These are phyloP conservation scores for Phaeotremella skinneri DNA, from an alignment of 768 basidiomycete genomes.

Conservation along the genomic window DNA sequence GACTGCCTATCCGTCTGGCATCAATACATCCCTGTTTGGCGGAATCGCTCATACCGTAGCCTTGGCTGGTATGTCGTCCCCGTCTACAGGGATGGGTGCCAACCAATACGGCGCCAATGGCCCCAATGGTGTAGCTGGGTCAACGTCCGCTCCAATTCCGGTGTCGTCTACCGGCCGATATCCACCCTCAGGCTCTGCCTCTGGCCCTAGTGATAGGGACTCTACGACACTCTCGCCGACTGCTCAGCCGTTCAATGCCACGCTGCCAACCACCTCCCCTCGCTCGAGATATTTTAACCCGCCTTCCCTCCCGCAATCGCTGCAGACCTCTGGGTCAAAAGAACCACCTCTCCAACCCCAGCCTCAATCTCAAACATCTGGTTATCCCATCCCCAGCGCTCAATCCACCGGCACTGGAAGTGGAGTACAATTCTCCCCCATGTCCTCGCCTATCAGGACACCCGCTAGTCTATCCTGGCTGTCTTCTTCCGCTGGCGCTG, in stretches of 20 bases:
- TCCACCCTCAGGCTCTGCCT: conserved; percentile 6
- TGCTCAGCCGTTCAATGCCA: conserved; percentile 39
- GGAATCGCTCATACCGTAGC: conserved; percentile 45
- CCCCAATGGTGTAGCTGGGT: conserved; percentile 2
- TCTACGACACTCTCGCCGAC: conserved; percentile 38
- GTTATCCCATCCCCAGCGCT: conserved; percentile 5
- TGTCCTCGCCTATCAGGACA: conserved; percentile 35
- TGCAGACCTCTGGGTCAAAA: conserved; percentile 11
- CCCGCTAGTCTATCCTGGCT: conserved; percentile 35
- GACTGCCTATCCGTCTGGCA: conserved; percentile 28
- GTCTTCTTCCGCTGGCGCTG: conserved; percentile 5
- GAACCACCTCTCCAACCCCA: neutral
- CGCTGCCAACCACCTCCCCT: conserved; percentile 27
- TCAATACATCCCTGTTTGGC: conserved; percentile 29
- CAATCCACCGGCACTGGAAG: conserved; percentile 6
- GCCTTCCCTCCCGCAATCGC: conserved; percentile 5
- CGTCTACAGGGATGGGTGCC: neutral
- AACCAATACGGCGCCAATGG: conserved; percentile 6
- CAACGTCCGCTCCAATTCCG: neutral
- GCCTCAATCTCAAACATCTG: neutral
- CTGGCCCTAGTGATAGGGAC: conserved; percentile 9
- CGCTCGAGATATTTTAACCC: conserved; percentile 24
- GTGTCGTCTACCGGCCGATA: conserved; percentile 13
- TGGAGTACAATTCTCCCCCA: conserved; percentile 17
- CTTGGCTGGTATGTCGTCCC: conserved; percentile 37